Evolutionary conservation across 2,329 filamentous ascomycete genomes (phyloP).

Genomic region (Calonectria montana): DNA sequence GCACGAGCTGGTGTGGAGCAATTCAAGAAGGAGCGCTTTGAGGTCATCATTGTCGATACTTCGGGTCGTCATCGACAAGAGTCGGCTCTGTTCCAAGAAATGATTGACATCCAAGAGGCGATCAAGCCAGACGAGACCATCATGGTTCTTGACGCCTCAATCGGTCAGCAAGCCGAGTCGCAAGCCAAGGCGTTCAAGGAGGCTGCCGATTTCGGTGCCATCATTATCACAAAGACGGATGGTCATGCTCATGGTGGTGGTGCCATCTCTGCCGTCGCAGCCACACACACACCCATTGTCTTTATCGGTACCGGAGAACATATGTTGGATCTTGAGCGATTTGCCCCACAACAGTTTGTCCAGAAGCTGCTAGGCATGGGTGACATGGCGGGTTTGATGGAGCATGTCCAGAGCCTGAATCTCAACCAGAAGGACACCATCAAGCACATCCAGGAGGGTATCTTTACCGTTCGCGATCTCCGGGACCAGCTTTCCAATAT

Average conservation of each 20-base stretch:
- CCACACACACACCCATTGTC: conserved; percentile 95
- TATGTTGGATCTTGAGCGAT: conserved; percentile 93
- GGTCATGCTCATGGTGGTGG: conserved; percentile 95
- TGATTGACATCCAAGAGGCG: conserved; percentile 94
- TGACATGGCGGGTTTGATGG: conserved; percentile 93
- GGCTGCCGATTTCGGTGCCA: conserved; percentile 95
- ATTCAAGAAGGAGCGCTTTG: conserved; percentile 98
- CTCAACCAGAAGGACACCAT: conserved; percentile 98
- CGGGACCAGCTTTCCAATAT: conserved; percentile 97
- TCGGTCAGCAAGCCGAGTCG: conserved; percentile 94
- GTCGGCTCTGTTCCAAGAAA: conserved; percentile 94
- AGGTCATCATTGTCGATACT: conserved; percentile 98
- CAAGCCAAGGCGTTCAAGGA: conserved; percentile 98
- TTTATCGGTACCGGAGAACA: conserved; percentile 99
- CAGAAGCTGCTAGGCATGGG: conserved; percentile 97
- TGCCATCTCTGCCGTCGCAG: conserved; percentile 96
- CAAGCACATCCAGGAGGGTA: conserved; percentile 97
- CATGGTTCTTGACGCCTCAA: conserved; percentile 96
- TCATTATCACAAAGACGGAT: conserved; percentile 99
- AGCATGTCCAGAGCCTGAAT: conserved; percentile 96
- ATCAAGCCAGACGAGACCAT: conserved; percentile 94
- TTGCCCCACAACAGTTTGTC: conserved; percentile 92
- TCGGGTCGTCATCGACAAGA: conserved; percentile 96
- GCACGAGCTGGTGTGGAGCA: conserved; percentile 97
- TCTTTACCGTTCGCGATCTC: conserved; percentile 94